phyloP scores from a whole-genome alignment of 306 rosid species.

The Cicer arietinum region DNA sequence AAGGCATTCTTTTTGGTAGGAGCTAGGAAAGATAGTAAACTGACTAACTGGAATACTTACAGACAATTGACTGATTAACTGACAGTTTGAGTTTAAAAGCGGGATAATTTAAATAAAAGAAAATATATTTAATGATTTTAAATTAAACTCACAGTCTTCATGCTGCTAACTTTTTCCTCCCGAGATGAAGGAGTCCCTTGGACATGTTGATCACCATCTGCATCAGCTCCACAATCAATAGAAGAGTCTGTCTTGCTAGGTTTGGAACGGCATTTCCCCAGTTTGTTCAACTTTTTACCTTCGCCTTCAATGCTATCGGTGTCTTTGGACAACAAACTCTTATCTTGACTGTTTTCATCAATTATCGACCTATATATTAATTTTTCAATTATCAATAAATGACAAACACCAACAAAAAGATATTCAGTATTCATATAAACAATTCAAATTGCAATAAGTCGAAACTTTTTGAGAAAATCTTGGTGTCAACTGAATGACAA shows the following conservation, averaged over 20 bases:
- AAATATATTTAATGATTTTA: conserved; percentile 4
- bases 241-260: conserved; percentile 70
- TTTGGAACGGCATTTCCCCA: conserved; percentile 76
- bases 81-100: conserved; percentile 8
- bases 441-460: conserved; percentile 1
- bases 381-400: conserved; percentile 23
- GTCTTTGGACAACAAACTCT: conserved; percentile 61
- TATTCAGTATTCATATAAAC: conserved; percentile 19
- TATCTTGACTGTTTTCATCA: conserved; percentile 71
- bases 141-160: conserved; percentile 80
- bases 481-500: not conserved
- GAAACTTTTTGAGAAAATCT: conserved; percentile 2
- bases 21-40: conserved; percentile 26
- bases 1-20: not conserved
- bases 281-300: conserved; percentile 66
- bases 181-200: conserved; percentile 84
- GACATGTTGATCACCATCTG: conserved; percentile 77
- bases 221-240: conserved; percentile 76
- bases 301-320: conserved; percentile 65
- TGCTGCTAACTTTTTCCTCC: conserved; percentile 97
- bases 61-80: not conserved
- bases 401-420: conserved; percentile 10
- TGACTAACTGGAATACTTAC: conserved; percentile 22
- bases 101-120: conserved; percentile 23
- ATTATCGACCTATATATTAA: conserved; percentile 55